Evolutionary conservation across 2,329 filamentous ascomycete genomes (phyloP), one percentile per base, ranked within the genome.

Genomic region (Ceratocystis alfenasii): DNA sequence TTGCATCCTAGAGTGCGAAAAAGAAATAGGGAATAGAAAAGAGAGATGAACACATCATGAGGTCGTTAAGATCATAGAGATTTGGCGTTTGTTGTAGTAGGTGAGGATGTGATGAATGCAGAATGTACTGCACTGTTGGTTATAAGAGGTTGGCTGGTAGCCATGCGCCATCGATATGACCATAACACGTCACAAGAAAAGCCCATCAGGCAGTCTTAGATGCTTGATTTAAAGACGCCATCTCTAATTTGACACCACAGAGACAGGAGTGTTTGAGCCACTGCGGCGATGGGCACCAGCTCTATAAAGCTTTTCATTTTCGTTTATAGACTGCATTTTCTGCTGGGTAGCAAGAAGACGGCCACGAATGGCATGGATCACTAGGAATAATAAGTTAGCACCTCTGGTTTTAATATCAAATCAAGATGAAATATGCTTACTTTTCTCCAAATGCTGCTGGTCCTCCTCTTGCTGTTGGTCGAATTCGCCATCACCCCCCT

Each of bases 401-500:
- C 33, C 2, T 10, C 33, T 36, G 1, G 33, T 36, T 36, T 36
- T 36, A 12, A 12, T 36, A 12, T 36, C 33, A 36, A 36, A 36
- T 36, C 33, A 12, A 57, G 62, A 66, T 30, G n/a, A 66, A 53
- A 59, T 7, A 25, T 48, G 74, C 83, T 78, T 79, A 91, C 88
- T 84, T 74, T 87, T 89, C 70, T 87, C 78, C 65, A 92, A 85
- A 64, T 86, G 83, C 71, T 87, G 82, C 71, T 88, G 83, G 74
- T 92, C 88, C 69, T 90, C 88, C 67, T 78, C 78, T 74, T 79
- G 81, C 69, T 75, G 81, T 71, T 74, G 72, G 65, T 63, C 48
- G 73, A 73, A 64, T 68, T 73, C 48, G 66, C 68, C 65, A 69
- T 70, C 68, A 36, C 64, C 65, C 12, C 28, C 36, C 8, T 74